These are phyloP conservation scores for Iodosphaeria phyllophila DNA, from an alignment of 2,329 filamentous ascomycete species.

Conservation along the genomic window DNA sequence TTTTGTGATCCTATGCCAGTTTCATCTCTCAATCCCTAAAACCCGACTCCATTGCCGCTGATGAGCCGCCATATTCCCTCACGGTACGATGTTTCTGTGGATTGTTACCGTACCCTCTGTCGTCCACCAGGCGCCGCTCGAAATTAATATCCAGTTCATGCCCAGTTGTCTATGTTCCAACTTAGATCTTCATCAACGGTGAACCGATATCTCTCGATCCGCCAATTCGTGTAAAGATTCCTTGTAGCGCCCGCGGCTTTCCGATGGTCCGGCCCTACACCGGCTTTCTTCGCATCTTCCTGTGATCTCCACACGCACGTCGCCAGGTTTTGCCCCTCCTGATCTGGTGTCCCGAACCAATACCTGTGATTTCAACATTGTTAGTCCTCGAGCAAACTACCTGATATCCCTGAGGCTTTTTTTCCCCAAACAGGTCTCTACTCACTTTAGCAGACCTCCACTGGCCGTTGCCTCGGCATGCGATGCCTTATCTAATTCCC, in stretches of 20 bases:
- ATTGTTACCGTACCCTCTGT: too few relatives aligned
- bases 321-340: constrained; percentile 56
- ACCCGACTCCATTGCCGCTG: too few relatives aligned
- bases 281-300: constrained; percentile 39
- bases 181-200: constrained; percentile 45
- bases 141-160: too few relatives aligned
- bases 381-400: too few relatives aligned
- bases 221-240: constrained; percentile 46
- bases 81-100: too few relatives aligned
- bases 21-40: too few relatives aligned
- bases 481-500: constrained; percentile 55
- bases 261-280: constrained; percentile 37
- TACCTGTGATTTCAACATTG: constrained; percentile 41
- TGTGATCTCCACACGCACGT: constrained; percentile 53
- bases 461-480: constrained; percentile 64
- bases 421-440: constrained; percentile 5
- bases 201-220: constrained; percentile 51
- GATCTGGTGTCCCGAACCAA: constrained; percentile 68
- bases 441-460: constrained; percentile 65
- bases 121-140: too few relatives aligned
- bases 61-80: too few relatives aligned
- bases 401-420: background rate
- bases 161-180: constrained; percentile 48
- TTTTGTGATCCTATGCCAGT: too few relatives aligned
- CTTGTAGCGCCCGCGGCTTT: constrained; percentile 47